Evolutionary conservation across 192 early-diverging fungal species (phyloP), one percentile per base, ranked within the genome.

Genomic region (Entrophospora sp.): DNA sequence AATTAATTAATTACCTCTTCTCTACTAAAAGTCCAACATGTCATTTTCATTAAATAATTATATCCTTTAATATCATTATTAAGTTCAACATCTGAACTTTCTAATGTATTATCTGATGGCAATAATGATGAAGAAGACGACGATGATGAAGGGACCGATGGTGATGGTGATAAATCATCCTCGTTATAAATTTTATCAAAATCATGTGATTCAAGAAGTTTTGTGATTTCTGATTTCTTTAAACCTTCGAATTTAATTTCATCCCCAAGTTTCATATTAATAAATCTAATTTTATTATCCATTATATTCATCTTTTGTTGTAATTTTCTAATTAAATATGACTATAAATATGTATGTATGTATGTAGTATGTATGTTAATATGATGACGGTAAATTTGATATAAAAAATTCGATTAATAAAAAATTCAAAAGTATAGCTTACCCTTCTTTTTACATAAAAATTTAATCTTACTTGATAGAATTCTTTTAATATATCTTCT

Each of bases 401-500:
- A n/a, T n/a, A n/a, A n/a, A n/a, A n/a, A n/a, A n/a, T n/a, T n/a
- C n/a, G n/a, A 4, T 14, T 24, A 27, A 9, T 12, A 3, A 14
- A 9, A 37, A 35, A 36, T 4, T 31, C 8, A 28, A 9, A 16
- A 8, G n/a, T 4, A 69, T 43, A 69, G 67, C 63, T 69, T 64
- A 84, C 93, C 84, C 97, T 97, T 73, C 96, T 81, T 72, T 90
- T 87, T 48, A 87, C 77, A 72, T 99, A 99, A 73, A 83, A 93
- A 38, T 86, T 75, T 48, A 90, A 56, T 2, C 96, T 84, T 27
- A 97, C 74, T 13, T 87, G 78, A 71, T 88, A 99, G 72, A 96
- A 99, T 60, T 96, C 92, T 44, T 79, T 70, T 30, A 99, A 69
- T 38, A 99, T 91, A 27, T 90, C 85, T 61, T 90, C 84, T 3